phyloP scores from a whole-genome alignment of 306 rosid genomes.

The Parietaria judaica region DNA sequence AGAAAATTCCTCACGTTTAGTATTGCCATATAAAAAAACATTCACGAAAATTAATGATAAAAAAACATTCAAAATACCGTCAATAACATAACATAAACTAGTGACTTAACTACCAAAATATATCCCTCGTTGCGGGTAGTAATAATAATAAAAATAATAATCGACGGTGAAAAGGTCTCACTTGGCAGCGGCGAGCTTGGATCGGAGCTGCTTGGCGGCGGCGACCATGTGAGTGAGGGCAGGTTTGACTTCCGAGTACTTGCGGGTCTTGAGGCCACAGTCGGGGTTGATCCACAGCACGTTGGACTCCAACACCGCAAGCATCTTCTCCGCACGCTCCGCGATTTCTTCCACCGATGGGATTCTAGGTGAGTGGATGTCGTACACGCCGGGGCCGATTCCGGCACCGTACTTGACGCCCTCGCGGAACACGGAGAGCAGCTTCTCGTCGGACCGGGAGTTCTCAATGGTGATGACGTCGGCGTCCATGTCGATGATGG shows the following conservation, averaged over 20 bases:
- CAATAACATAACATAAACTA: too few relatives aligned
- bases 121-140: too few relatives aligned
- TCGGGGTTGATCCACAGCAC: slow-evolving; percentile 94
- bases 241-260: slow-evolving; percentile 76
- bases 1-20: too few relatives aligned
- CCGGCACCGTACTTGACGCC: slow-evolving; percentile 97
- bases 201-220: slow-evolving; percentile 78
- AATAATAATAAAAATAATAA: not conserved
- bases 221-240: slow-evolving; percentile 75
- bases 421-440: slow-evolving; percentile 89
- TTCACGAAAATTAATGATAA: too few relatives aligned
- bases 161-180: slow-evolving; percentile 20
- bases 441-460: slow-evolving; percentile 91
- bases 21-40: too few relatives aligned
- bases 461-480: slow-evolving; percentile 94
- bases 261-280: slow-evolving; percentile 93
- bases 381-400: slow-evolving; percentile 91
- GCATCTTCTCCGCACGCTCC: slow-evolving; percentile 87
- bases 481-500: slow-evolving; percentile 85
- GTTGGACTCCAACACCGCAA: slow-evolving; percentile 89
- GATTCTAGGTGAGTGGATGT: slow-evolving; percentile 90
- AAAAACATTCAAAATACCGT: too few relatives aligned
- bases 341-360: slow-evolving; percentile 90
- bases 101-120: too few relatives aligned
- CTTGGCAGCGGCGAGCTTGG: slow-evolving; percentile 60